Conservation (phyloP, 106 monocot species). For the Dactylorhiza incarnata region DNA sequence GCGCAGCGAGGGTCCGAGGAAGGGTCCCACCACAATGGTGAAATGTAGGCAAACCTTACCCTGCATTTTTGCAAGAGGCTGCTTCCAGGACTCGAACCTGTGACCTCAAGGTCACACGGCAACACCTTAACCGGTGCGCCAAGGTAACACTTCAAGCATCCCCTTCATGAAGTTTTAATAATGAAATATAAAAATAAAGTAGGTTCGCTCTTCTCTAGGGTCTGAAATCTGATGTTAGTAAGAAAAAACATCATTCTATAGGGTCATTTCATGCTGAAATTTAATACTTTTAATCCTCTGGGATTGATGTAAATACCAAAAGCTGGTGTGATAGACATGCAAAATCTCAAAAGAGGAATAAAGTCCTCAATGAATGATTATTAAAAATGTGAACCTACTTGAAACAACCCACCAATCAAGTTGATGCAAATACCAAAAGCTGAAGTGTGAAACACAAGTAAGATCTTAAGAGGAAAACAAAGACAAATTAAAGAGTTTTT, state of each 20-base stretch:
- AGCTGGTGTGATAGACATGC: not conserved
- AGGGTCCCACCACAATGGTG: too few relatives aligned
- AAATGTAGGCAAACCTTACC: too few relatives aligned
- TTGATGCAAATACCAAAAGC: not conserved
- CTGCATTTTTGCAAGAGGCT: too few relatives aligned
- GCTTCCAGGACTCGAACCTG: too few relatives aligned
- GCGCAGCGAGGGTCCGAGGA: too few relatives aligned
- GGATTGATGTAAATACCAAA: not conserved
- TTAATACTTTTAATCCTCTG: not conserved
- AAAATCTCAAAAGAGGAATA: not conserved
- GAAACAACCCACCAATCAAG: not conserved
- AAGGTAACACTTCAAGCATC: too few relatives aligned
- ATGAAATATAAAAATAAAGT: not conserved
- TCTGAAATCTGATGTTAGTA: not conserved
- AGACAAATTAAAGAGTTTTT: not conserved
- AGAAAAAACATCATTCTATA: too few relatives aligned
- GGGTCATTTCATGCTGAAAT: not conserved
- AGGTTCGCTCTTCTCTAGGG: not conserved
- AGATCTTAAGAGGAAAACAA: slow-evolving; percentile 1
- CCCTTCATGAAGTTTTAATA: not conserved
- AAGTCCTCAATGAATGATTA: not conserved
- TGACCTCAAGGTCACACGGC: too few relatives aligned
- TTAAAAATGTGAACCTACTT: not conserved
- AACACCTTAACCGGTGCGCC: too few relatives aligned
- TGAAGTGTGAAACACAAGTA: not conserved